Evolutionary conservation across 116 monocot species (phyloP).

Genomic region (Iris pallida): DNA sequence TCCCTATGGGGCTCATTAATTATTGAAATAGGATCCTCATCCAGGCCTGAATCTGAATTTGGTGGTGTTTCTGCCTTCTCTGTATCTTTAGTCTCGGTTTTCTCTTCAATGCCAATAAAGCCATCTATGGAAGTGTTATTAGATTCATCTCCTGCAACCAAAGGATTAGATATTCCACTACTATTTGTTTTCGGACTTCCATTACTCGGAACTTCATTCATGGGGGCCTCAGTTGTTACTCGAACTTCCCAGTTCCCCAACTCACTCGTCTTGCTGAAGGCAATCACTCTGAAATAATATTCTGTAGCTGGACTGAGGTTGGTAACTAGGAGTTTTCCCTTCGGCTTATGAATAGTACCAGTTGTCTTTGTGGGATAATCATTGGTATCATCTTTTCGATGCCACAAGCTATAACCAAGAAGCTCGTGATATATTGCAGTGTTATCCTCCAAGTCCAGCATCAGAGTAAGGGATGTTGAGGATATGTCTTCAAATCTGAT

Average conservation of each 20-base stretch:
- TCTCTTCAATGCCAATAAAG: slow-evolving; percentile 21
- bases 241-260: slow-evolving; percentile 55
- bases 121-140: slow-evolving; percentile 21
- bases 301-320: slow-evolving; percentile 47
- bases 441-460: slow-evolving; percentile 26
- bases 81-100: slow-evolving; percentile 14
- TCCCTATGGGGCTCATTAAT: slow-evolving; percentile 12
- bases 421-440: slow-evolving; percentile 25
- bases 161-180: slow-evolving; percentile 26
- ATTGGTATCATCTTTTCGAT: slow-evolving; percentile 30
- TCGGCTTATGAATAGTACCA: slow-evolving; percentile 29
- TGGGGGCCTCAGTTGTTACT: slow-evolving; percentile 27
- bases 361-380: slow-evolving; percentile 41
- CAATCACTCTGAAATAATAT: slow-evolving; percentile 54
- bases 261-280: slow-evolving; percentile 44
- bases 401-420: slow-evolving; percentile 52
- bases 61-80: slow-evolving; percentile 22
- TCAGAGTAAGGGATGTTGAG: slow-evolving; percentile 45
- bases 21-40: slow-evolving; percentile 37
- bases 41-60: slow-evolving; percentile 36
- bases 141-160: slow-evolving; percentile 33
- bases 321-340: slow-evolving; percentile 32
- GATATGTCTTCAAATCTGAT: slow-evolving; percentile 59
- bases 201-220: background rate
- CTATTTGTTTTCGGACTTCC: slow-evolving; percentile 27